phyloP scores from a whole-genome alignment of 1,284 basidiomycete genomes.

The Trametes hirsuta region DNA sequence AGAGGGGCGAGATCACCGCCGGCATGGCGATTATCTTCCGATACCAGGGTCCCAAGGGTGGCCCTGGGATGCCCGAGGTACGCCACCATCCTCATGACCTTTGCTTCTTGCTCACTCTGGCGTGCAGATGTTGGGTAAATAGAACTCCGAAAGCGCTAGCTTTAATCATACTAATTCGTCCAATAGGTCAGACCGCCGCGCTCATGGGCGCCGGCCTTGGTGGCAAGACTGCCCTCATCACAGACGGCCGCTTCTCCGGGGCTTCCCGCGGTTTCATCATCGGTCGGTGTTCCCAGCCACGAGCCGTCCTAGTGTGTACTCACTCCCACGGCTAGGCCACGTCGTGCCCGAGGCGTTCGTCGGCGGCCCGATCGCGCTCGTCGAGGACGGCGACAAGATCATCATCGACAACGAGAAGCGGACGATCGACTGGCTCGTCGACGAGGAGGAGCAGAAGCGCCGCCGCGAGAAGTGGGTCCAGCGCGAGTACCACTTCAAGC shows the following conservation, averaged over 20 bases:
- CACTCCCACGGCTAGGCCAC: constrained; percentile 59
- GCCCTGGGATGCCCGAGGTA: constrained; percentile 95
- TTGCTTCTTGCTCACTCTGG: constrained; percentile 11
- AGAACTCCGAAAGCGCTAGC: no score
- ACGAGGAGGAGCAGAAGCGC: constrained; percentile 75
- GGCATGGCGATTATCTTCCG: constrained; percentile 90
- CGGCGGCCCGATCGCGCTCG: constrained; percentile 94
- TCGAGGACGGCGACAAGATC: constrained; percentile 90
- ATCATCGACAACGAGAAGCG: constrained; percentile 81
- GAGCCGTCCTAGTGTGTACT: background rate
- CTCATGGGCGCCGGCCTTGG: constrained; percentile 94
- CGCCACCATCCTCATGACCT: constrained; percentile 4
- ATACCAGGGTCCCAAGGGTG: constrained; percentile 96
- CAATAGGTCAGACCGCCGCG: constrained; percentile 77
- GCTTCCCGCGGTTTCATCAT: constrained; percentile 67
- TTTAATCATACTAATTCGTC: background rate
- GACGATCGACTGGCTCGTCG: constrained; percentile 82
- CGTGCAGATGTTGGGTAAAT: constrained; percentile 16
- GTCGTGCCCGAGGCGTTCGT: constrained; percentile 92
- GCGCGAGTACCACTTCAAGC: constrained; percentile 66
- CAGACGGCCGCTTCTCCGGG: constrained; percentile 96
- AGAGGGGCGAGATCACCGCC: constrained; percentile 81
- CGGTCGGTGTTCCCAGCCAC: constrained; percentile 41
- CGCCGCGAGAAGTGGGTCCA: constrained; percentile 77
- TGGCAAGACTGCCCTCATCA: constrained; percentile 89